A percentile compares a stretch with the other conserved stretches of the same genome.
These are phyloP conservation scores for Hypoxylon sp. DNA, from an alignment of 2,329 filamentous ascomycete species.

Conservation along the genomic window DNA sequence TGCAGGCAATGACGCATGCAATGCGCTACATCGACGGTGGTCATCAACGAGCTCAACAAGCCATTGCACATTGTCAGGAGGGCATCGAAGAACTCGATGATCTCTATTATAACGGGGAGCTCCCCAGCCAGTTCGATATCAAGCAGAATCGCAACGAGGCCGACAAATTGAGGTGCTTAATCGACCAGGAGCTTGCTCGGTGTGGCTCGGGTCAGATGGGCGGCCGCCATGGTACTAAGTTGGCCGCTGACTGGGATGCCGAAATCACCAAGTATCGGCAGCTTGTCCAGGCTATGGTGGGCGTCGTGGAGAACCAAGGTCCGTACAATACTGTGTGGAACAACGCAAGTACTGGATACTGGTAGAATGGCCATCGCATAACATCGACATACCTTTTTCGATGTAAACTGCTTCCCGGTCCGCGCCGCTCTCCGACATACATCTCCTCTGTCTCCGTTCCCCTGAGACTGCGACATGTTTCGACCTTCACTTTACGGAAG, in stretches of 20 bases:
- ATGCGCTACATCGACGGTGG: neutral
- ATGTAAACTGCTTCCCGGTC: neutral
- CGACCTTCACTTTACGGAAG: neutral
- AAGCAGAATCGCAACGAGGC: conserved; percentile 9
- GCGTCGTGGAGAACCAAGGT: neutral
- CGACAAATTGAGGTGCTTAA: neutral
- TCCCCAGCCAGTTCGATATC: fast-evolving
- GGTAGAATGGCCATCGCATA: neutral
- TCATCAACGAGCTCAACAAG: no score
- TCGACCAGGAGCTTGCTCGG: conserved; percentile 12
- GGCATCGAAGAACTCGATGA: neutral
- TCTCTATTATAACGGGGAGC: neutral
- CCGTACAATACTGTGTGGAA: neutral
- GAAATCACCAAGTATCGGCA: conserved; percentile 18
- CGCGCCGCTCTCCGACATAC: neutral
- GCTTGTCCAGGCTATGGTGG: neutral
- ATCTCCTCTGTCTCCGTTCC: neutral
- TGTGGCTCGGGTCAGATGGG: conserved; percentile 22
- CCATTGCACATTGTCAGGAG: neutral
- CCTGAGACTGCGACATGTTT: neutral
- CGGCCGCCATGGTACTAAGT: neutral
- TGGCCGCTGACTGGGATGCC: conserved; percentile 15
- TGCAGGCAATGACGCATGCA: neutral
- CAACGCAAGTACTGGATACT: conserved; percentile 1
- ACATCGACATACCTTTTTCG: neutral